Evolutionary conservation across 495 filamentous ascomycete genomes (phyloP), one percentile per base, ranked within the genome.

Genomic region (Penicillium maclennaniae): DNA sequence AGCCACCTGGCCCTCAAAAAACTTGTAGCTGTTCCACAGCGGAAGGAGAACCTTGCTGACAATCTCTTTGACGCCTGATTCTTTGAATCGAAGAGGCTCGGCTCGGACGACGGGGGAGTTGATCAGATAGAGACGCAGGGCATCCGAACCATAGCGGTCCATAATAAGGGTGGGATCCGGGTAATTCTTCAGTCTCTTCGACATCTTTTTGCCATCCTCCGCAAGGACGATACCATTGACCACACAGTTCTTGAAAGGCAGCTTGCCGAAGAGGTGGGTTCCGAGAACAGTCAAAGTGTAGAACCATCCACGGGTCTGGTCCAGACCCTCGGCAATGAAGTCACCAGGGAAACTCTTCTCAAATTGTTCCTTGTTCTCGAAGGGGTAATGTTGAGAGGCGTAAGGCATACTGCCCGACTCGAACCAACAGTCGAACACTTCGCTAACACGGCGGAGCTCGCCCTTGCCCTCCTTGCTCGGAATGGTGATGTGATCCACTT

Each of bases 181-280:
- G 66, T 97, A 98, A 69, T 98, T 98, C 77, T 97, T 93, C 37
- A 96, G 76, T 38, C 95, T 83, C 76, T 98, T 98, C 1, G 92
- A 97, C 93, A 98, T 98, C 77, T 98, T 98, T 77, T 96, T 97
- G 47, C 93, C 93, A 62, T 97, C 91, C 68, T 96, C 91, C 7
- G 86, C 93, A 27, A 98, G 78, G 1, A 98, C 93, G 49, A 98
- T 95, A 10, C 93, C 93, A 62, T 96, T 97, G 41, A 97, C 95
- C 12, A 97, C 88, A 62, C 91, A 96, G 67, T 97, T 97, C 73
- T 92, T 86, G 80, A 96, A 98, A 0, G 93, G 95, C 0, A 92
- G 83, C 16, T 83, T 80, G 17, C 88, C 89, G 60, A 95, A 97
- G 15, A 98, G 81, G 62, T 96, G 91, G 6, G 87, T 93, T 43